Conservation (phyloP, 768 basidiomycete genomes). For the Collybia nuda region DNA sequence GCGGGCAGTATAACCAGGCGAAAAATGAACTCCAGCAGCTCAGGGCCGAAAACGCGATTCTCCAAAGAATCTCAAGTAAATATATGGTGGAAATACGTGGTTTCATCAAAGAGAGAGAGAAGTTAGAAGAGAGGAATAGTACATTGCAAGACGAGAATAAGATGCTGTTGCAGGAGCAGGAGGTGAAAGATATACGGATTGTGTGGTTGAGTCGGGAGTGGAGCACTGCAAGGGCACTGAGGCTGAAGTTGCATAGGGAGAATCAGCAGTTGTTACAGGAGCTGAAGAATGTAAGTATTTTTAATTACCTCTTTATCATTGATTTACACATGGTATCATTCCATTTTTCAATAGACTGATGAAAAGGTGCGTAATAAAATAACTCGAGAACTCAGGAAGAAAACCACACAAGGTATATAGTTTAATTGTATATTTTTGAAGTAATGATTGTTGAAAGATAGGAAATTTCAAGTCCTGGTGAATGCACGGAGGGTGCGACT, state of each 20-base stretch:
- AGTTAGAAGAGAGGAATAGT: background rate
- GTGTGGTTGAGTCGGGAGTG: slow-evolving; percentile 3
- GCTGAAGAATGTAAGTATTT: background rate
- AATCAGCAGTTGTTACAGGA: background rate
- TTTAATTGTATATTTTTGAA: too few species aligned
- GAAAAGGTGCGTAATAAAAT: too few species aligned
- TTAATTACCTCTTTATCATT: too few species aligned
- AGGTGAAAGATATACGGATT: background rate
- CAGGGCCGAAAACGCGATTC: background rate
- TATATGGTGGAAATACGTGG: background rate
- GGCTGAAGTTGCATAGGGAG: slow-evolving; percentile 1
- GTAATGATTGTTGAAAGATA: too few species aligned
- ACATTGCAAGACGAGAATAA: background rate
- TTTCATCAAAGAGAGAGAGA: background rate
- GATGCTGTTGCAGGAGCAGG: background rate
- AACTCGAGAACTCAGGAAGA: too few species aligned
- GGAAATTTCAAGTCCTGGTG: too few species aligned
- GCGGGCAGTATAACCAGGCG: background rate
- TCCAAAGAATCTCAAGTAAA: background rate
- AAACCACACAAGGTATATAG: too few species aligned
- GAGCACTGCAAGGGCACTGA: background rate
- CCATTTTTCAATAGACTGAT: too few species aligned
- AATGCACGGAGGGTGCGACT: too few species aligned
- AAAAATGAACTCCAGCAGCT: background rate
- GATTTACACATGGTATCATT: too few species aligned